Conservation (phyloP, 352 stramenopile species). For the Sclerospora graminicola region DNA sequence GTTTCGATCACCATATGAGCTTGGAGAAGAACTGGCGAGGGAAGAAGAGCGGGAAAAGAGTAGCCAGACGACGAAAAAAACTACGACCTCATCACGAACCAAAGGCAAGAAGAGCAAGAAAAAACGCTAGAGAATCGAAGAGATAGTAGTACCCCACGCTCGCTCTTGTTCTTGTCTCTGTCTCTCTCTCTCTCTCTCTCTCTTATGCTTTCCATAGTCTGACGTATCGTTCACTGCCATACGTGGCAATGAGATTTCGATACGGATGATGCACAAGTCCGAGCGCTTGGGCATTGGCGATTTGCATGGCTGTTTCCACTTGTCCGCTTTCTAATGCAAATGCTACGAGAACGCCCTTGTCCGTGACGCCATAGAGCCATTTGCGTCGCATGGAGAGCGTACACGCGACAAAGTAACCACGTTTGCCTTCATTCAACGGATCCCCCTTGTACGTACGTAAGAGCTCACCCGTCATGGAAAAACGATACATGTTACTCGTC, state of each 20-base stretch:
- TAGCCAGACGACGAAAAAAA: conserved; percentile 40
- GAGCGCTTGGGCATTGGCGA: conserved; percentile 70
- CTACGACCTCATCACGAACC: conserved; percentile 8
- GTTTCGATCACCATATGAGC: conserved; percentile 61
- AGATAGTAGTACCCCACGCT: too few relatives aligned
- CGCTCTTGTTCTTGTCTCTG: not conserved
- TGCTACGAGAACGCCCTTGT: conserved; percentile 73
- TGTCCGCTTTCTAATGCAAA: conserved; percentile 46
- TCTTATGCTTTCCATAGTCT: conserved; percentile 66
- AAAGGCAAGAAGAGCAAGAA: conserved; percentile 33
- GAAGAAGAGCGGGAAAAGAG: conserved; percentile 59
- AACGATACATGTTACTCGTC: conserved; percentile 63
- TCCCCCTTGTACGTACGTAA: conserved; percentile 57
- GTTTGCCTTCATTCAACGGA: conserved; percentile 41
- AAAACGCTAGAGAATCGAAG: conserved; percentile 23
- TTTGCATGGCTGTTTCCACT: conserved; percentile 71
- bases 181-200: too few relatives aligned
- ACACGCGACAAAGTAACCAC: conserved; percentile 84
- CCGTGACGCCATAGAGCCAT: conserved; percentile 80
- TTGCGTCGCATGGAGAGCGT: conserved; percentile 71
- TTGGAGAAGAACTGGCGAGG: conserved; percentile 64
- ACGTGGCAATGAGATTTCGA: conserved; percentile 85
- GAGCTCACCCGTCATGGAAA: conserved; percentile 62
- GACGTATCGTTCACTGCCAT: conserved; percentile 77
- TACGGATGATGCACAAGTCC: conserved; percentile 83